Evolutionary conservation across 2,329 filamentous ascomycete genomes (phyloP), one percentile per base, ranked within the genome.

Genomic region (Fusarium avenaceum): DNA sequence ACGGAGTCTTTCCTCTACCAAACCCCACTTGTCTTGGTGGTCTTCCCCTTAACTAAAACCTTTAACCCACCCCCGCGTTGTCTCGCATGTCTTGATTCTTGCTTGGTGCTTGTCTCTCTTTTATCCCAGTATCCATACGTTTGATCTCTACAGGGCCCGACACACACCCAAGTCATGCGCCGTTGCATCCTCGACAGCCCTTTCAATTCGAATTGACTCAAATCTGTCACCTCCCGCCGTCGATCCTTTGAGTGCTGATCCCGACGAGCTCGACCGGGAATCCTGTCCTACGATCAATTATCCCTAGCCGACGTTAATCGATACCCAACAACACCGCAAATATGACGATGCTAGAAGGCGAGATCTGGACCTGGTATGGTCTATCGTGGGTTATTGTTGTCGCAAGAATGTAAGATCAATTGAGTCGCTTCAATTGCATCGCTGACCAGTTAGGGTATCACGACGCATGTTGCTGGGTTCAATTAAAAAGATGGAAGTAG

Each of bases 401-500:
- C 9, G 72, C 75, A 14, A 76, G 82, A 73, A 76, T 82, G 82
- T 84, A 73, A 67, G 78, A 76, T 32, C 9, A 32, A 48, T 26
- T 54, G 24, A 20, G n/a, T 14, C 22, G 22, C 15, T 30, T 24
- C n/a, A 30, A 30, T 43, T 15, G 39, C 15, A 40, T 13, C n/a
- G 28, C 58, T 57, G 38, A 54, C 44, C 7, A 46, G 19, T 26
- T 39, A 81, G 79, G 69, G 65, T 73, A 46, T 81, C 80, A 33
- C 79, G 83, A 69, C 76, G 76, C 42, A 60, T 81, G 19, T 72
- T 81, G 48, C 69, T 80, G 14, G 80, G 81, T 8, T 84, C 85
- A 4, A 70, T 85, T 51, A 82, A 76, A 56, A 82, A 82, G 54
- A 78, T 88, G 38, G 85, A 88, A 68, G 24, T 76, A 4, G 87